phyloP scores from a whole-genome alignment of 2,329 filamentous ascomycete species.

The Aureobasidium sp. region DNA sequence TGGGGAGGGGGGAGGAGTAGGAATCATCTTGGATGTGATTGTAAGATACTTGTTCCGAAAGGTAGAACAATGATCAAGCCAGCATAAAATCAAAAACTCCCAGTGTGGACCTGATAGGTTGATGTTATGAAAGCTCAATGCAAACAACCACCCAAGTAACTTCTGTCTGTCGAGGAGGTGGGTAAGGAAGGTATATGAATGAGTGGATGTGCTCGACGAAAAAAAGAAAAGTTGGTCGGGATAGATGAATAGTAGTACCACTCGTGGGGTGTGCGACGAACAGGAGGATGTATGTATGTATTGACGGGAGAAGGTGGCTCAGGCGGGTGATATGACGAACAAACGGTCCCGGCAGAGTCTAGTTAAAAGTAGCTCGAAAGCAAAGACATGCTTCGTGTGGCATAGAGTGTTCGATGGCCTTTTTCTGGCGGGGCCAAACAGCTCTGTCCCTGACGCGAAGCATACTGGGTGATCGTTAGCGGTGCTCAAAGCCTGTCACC shows the following conservation, averaged over 20 bases:
- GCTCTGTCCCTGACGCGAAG: conserved; percentile 15
- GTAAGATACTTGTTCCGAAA: neutral
- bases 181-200: conserved; percentile 14
- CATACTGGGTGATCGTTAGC: conserved; percentile 13
- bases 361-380: conserved; percentile 15
- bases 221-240: conserved; percentile 6
- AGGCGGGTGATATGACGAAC: conserved; percentile 15
- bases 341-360: conserved; percentile 14
- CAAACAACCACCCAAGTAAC: neutral
- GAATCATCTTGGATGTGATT: conserved; percentile 44
- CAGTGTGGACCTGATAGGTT: neutral
- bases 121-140: conserved; percentile 9
- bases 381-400: conserved; percentile 16
- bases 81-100: conserved; percentile 14
- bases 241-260: conserved; percentile 6
- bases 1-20: conserved; percentile 45
- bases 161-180: neutral
- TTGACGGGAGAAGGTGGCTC: conserved; percentile 14
- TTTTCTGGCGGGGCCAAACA: conserved; percentile 14
- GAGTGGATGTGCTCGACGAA: neutral
- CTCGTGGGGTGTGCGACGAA: conserved; percentile 8
- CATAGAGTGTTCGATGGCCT: conserved; percentile 15
- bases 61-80: conserved; percentile 2
- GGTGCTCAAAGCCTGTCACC: conserved; percentile 15
- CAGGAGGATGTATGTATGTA: conserved; percentile 16